A percentile compares a stretch with the other conserved stretches of the same genome.
Conservation (phyloP, 495 filamentous ascomycete species). For the Penicillium coffeae region DNA sequence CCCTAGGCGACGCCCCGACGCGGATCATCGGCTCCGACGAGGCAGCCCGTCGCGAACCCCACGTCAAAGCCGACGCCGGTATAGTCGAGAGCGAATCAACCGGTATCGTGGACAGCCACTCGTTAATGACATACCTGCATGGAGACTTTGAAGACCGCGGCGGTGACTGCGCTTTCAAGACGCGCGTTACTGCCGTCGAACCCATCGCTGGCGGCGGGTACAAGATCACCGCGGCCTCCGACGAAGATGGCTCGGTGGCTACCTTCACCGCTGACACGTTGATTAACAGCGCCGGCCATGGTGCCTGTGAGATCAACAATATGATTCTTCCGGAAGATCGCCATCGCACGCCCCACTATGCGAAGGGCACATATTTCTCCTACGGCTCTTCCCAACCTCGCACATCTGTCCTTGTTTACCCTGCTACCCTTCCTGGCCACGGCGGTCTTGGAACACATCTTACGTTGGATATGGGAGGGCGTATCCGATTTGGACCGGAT, state of each 20-base stretch:
- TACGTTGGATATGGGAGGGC: slow-evolving; percentile 82
- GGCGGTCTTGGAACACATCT: slow-evolving; percentile 90
- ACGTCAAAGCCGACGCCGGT: slow-evolving; percentile 63
- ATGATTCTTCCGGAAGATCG: slow-evolving; percentile 63
- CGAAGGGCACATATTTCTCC: slow-evolving; percentile 94
- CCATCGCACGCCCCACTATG: slow-evolving; percentile 66
- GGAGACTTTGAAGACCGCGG: slow-evolving; percentile 73
- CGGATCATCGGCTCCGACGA: slow-evolving; percentile 60
- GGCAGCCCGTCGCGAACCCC: slow-evolving; percentile 64
- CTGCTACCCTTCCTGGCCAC: slow-evolving; percentile 72
- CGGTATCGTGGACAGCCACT: slow-evolving; percentile 87
- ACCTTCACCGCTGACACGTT: slow-evolving; percentile 69
- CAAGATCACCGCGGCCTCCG: slow-evolving; percentile 47
- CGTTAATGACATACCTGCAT: slow-evolving; percentile 74
- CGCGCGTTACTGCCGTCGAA: slow-evolving; percentile 56
- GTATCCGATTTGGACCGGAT: slow-evolving; percentile 90
- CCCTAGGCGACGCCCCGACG: slow-evolving; percentile 65
- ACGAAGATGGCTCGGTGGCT: slow-evolving; percentile 36
- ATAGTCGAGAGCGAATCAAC: slow-evolving; percentile 79
- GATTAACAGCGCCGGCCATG: slow-evolving; percentile 82
- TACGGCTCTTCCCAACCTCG: slow-evolving; percentile 63
- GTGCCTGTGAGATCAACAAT: slow-evolving; percentile 74
- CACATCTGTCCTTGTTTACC: slow-evolving; percentile 79
- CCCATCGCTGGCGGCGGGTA: slow-evolving; percentile 54
- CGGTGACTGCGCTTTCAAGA: slow-evolving; percentile 66